phyloP scores from a whole-genome alignment of 768 basidiomycete species.

The Suillus placidus region DNA sequence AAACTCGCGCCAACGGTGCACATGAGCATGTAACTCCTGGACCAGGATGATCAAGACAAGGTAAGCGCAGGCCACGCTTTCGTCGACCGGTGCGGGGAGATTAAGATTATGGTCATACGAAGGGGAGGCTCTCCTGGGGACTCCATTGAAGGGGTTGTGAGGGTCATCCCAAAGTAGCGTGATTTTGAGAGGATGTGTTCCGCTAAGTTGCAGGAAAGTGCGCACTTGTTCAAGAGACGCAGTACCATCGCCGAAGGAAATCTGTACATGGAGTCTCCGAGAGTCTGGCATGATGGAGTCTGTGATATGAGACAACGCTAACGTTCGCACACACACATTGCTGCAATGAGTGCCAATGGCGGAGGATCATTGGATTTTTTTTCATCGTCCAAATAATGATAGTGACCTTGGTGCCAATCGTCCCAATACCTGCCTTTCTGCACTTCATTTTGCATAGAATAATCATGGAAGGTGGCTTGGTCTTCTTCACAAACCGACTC shows the following conservation, averaged over 20 bases:
- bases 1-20: conserved; percentile 2
- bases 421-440: neutral
- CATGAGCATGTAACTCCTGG: neutral
- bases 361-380: neutral
- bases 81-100: neutral
- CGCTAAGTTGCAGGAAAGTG: neutral
- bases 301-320: neutral
- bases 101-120: neutral
- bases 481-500: neutral
- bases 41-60: neutral
- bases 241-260: neutral
- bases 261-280: too few species aligned
- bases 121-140: neutral
- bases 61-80: neutral
- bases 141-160: neutral
- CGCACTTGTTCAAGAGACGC: neutral
- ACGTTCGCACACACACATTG: neutral
- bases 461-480: neutral
- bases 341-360: neutral
- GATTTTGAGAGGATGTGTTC: neutral
- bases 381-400: neutral
- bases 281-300: too few species aligned
- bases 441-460: neutral
- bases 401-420: neutral
- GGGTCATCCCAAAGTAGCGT: neutral